Evolutionary conservation across 169 alveolate genomes (phyloP), one percentile per base, ranked within the genome.

Genomic region (Fabrea salina): DNA sequence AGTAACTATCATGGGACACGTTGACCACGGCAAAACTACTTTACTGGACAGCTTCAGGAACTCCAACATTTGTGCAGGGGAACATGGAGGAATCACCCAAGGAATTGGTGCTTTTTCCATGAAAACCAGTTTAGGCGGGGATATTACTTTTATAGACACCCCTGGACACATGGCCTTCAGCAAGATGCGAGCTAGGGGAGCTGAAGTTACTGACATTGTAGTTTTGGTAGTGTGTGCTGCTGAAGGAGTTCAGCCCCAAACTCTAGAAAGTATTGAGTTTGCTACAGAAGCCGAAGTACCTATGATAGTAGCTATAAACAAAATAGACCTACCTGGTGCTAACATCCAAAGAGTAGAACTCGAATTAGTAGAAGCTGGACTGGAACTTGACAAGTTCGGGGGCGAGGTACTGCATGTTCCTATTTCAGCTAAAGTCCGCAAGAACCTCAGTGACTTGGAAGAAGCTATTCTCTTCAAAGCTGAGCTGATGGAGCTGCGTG

Each of bases 21-120:
- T 97, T 11, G 99, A 97, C 82, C 99, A 97, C 79, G 99, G 99
- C 40, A 97, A 97, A 86, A 97, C 99, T 19, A 96, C 99, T 32
- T 87, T 97, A 44, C 88, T 97, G 25, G 99, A 96, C 82, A 87
- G 92, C 32, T 86, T 93, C 32, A 80, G 94, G 43, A 83, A 89
- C 33, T 85, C 91, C 0, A 89, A 91, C 70, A 91, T 94, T 37
- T 97, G 93, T 4, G 68, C 85, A 0, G 70, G 76, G 13, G 98
- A 95, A 79, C 91, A 88, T 39, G 98, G 98, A n/a, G 93, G 95
- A 13, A 97, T 97, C 2, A 97, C 99, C 3, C 96, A 97, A 88
- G 91, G 93, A 80, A 92, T 96, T 40, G 98, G 98, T 4, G 98
- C 99, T 27, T 95, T 97, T 86, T 95, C 95, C 79, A 79, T 94